phyloP scores from a whole-genome alignment of 2,329 filamentous ascomycete species.

The Pseudogymnoascus sp. region DNA sequence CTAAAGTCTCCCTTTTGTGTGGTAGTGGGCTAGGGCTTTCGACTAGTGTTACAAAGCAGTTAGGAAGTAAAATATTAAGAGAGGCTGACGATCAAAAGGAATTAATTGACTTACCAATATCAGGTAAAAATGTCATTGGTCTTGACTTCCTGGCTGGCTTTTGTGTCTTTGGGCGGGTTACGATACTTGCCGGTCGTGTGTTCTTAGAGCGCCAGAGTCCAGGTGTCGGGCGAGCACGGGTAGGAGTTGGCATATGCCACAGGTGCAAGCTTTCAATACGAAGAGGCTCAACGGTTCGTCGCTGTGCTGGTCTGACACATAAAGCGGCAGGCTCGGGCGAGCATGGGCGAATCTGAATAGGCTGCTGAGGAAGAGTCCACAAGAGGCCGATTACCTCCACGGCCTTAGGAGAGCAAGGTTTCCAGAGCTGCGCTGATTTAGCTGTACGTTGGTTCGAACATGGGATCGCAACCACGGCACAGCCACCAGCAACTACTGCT shows the following conservation, averaged over 20 bases:
- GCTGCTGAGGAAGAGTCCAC: constrained; percentile 22
- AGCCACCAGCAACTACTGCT: constrained; percentile 1
- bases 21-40: constrained; percentile 54
- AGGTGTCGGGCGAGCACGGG: constrained; percentile 15
- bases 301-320: constrained; percentile 22
- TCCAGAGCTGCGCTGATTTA: neutral
- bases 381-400: constrained; percentile 16
- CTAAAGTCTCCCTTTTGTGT: constrained; percentile 51
- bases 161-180: constrained; percentile 41
- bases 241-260: constrained; percentile 23
- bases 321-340: constrained; percentile 24
- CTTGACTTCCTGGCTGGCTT: constrained; percentile 48
- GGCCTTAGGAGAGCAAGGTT: neutral
- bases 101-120: constrained; percentile 38
- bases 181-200: constrained; percentile 23
- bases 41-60: constrained; percentile 26
- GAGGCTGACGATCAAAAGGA: neutral
- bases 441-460: neutral
- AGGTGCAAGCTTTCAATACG: constrained; percentile 21
- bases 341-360: neutral
- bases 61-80: constrained; percentile 12
- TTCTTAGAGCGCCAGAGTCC: constrained; percentile 26
- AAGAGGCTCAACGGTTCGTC: constrained; percentile 14
- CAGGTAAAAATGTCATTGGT: constrained; percentile 52
- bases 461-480: neutral